phyloP scores from a whole-genome alignment of 306 rosid genomes.

The Dalbergia cultrata region DNA sequence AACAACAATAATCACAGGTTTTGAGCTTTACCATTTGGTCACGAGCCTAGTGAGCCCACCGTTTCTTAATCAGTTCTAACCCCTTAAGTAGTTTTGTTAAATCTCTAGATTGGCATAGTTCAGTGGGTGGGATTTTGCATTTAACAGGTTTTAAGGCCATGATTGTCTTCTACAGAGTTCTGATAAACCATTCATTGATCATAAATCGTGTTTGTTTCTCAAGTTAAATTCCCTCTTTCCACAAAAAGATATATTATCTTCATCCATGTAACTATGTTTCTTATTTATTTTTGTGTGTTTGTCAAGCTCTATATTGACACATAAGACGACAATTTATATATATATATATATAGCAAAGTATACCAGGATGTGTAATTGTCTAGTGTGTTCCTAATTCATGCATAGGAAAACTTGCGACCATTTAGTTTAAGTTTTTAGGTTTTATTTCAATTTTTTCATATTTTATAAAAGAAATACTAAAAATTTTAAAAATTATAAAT shows the following conservation, averaged over 20 bases:
- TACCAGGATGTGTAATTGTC: too few species aligned
- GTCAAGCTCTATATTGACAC: background rate
- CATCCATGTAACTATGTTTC: background rate
- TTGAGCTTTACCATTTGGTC: constrained; percentile 12
- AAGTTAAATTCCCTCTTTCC: background rate
- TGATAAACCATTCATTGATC: constrained; percentile 30
- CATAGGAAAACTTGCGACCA: too few species aligned
- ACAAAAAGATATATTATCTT: background rate
- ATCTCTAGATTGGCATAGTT: constrained; percentile 18
- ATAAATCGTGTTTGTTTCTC: constrained; percentile 9
- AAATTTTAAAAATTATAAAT: too few species aligned
- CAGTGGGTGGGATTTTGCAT: constrained; percentile 31
- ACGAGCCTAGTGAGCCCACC: constrained; percentile 37
- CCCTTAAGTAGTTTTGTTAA: constrained; percentile 5
- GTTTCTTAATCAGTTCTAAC: constrained; percentile 28
- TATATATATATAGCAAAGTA: too few species aligned
- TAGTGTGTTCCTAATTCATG: too few species aligned
- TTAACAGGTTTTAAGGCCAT: constrained; percentile 34
- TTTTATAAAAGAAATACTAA: too few species aligned
- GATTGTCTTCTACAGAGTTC: constrained; percentile 22
- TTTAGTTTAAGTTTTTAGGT: too few species aligned
- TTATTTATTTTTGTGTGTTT: background rate
- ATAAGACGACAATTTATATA: background rate
- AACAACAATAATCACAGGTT: constrained; percentile 18
- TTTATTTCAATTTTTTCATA: too few species aligned